These are phyloP conservation scores for Pichia phayaonensis DNA, from an alignment of 805 yeast species.

Conservation along the genomic window DNA sequence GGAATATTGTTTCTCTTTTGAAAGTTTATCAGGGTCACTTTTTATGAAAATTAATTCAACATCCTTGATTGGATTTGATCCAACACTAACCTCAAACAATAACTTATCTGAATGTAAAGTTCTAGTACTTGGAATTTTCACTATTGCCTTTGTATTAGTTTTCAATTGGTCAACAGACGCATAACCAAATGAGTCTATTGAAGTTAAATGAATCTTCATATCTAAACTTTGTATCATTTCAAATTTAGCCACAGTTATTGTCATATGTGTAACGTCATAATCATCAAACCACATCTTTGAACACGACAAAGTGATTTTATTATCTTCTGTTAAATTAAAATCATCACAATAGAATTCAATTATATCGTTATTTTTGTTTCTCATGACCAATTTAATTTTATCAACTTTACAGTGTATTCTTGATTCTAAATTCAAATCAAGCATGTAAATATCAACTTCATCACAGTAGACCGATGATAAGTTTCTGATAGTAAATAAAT, in stretches of 20 bases:
- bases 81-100: constrained; percentile 15
- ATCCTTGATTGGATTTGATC: constrained; percentile 13
- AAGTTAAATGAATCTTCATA: not conserved
- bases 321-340: constrained; percentile 5
- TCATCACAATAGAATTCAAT: constrained; percentile 15
- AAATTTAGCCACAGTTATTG: constrained; percentile 18
- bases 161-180: not conserved
- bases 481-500: not conserved
- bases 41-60: constrained; percentile 18
- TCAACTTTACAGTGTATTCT: constrained; percentile 15
- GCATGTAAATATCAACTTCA: constrained; percentile 30
- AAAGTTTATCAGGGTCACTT: constrained; percentile 25
- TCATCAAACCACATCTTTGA: constrained; percentile 18
- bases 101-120: constrained; percentile 24
- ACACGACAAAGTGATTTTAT: constrained; percentile 14
- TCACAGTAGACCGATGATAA: constrained; percentile 26
- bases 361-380: constrained; percentile 8
- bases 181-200: constrained; percentile 12
- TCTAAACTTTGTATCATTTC: constrained; percentile 11
- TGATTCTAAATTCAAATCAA: constrained; percentile 31
- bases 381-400: constrained; percentile 11
- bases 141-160: constrained; percentile 17
- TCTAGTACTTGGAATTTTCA: constrained; percentile 18
- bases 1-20: constrained; percentile 13
- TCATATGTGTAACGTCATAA: constrained; percentile 14